A percentile compares a stretch with the other conserved stretches of the same genome.
These are phyloP conservation scores for Akanthomyces lecanii DNA, from an alignment of 2,329 filamentous ascomycete genomes.

Conservation along the genomic window DNA sequence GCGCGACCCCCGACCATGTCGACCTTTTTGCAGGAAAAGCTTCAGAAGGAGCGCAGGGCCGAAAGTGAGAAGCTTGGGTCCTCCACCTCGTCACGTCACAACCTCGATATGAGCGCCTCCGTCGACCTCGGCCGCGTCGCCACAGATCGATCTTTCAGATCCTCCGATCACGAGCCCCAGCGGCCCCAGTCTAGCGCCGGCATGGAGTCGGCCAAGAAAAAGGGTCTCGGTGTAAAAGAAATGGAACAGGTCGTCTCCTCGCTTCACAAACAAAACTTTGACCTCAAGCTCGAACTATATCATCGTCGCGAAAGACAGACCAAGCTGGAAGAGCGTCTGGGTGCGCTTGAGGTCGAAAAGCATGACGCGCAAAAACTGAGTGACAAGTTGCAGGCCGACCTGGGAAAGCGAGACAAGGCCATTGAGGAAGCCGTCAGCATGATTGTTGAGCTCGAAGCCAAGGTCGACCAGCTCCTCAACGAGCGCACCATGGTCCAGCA, in stretches of 20 bases:
- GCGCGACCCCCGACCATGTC: conserved; percentile 41
- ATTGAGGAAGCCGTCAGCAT: conserved; percentile 66
- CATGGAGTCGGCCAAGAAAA: conserved; percentile 41
- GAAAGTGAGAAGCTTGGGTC: conserved; percentile 42
- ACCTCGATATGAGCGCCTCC: conserved; percentile 36
- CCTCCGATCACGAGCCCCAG: conserved; percentile 30
- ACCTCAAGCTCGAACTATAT: conserved; percentile 68
- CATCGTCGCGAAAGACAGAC: conserved; percentile 63
- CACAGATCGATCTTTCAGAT: conserved; percentile 38
- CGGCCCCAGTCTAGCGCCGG: conserved; percentile 42
- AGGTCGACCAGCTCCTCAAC: conserved; percentile 48
- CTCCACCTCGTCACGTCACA: conserved; percentile 30
- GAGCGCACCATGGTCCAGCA: conserved; percentile 52
- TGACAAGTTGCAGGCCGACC: conserved; percentile 52
- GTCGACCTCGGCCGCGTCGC: conserved; percentile 34
- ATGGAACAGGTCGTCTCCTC: conserved; percentile 66
- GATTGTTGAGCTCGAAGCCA: conserved; percentile 62
- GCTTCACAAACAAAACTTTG: conserved; percentile 72
- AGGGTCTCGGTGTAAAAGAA: conserved; percentile 60
- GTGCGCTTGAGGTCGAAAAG: conserved; percentile 50
- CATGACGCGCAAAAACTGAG: conserved; percentile 54
- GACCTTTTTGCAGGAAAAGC: conserved; percentile 50
- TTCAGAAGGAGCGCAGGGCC: conserved; percentile 47
- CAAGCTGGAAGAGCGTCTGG: conserved; percentile 54
- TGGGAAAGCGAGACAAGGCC: conserved; percentile 66